phyloP scores from a whole-genome alignment of 371 early-diverging fungal genomes.

The Mortierella sp. region DNA sequence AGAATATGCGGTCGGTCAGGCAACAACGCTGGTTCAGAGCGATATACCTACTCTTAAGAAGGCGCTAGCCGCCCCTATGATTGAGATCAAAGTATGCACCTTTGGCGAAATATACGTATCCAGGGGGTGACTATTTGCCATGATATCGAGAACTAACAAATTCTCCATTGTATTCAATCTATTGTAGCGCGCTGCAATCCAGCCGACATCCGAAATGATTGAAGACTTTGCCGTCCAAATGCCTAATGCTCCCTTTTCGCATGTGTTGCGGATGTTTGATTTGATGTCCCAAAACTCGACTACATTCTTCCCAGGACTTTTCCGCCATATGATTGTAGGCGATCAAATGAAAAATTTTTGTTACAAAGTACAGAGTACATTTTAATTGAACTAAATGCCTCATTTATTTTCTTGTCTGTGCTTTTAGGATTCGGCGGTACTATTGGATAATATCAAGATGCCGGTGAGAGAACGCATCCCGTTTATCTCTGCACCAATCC shows the following conservation, averaged over 20 bases:
- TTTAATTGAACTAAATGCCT: conserved; percentile 73
- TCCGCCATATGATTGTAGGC: conserved; percentile 47
- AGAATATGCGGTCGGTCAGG: conserved; percentile 71
- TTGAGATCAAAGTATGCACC: conserved; percentile 47
- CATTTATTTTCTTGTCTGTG: background rate
- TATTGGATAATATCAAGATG: conserved; percentile 72
- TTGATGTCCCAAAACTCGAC: conserved; percentile 34
- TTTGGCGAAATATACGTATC: too few species aligned
- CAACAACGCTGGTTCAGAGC: conserved; percentile 68
- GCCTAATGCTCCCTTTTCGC: conserved; percentile 71
- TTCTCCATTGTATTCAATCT: conserved; percentile 6
- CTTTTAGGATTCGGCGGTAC: conserved; percentile 67
- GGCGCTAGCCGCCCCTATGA: conserved; percentile 41
- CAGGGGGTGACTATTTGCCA: conserved; percentile 4
- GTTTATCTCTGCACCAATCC: conserved; percentile 78
- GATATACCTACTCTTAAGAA: conserved; percentile 39
- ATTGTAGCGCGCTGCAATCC: conserved; percentile 78
- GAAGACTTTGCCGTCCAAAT: conserved; percentile 83
- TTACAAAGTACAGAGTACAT: conserved; percentile 16
- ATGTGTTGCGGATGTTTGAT: conserved; percentile 68
- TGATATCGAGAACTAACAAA: background rate
- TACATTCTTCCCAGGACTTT: conserved; percentile 30
- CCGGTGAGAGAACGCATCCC: conserved; percentile 73
- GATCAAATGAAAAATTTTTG: background rate
- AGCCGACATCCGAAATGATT: conserved; percentile 84